Percentiles rank a stretch among this genome's conserved stretches.
Evolutionary conservation across 768 basidiomycete genomes (phyloP).

Genomic region (Exidia glandulosa): DNA sequence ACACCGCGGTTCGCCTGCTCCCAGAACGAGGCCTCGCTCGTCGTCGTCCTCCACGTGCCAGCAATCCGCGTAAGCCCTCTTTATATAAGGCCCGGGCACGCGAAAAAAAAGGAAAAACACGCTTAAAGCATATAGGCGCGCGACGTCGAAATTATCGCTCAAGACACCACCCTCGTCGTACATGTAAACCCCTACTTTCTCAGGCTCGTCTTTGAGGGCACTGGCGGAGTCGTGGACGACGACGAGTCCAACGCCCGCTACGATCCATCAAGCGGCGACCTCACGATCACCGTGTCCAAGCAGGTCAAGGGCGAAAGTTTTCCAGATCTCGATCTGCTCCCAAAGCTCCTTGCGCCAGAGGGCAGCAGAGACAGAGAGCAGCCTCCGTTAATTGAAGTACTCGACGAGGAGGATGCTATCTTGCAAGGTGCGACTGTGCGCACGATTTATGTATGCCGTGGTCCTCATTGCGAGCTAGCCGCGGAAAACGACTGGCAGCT

Average conservation of each 20-base stretch:
- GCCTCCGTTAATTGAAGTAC: constrained; percentile 48
- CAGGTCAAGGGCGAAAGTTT: constrained; percentile 55
- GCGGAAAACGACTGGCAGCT: constrained; percentile 71
- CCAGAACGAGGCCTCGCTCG: constrained; percentile 46
- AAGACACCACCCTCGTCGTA: constrained; percentile 47
- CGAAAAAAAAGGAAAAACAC: constrained; percentile 5
- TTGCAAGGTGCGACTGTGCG: constrained; percentile 36
- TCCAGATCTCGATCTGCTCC: constrained; percentile 65
- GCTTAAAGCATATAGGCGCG: constrained; percentile 45
- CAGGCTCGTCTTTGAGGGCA: constrained; percentile 59
- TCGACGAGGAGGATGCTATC: constrained; percentile 24
- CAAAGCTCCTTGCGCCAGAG: constrained; percentile 63
- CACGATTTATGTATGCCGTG: background rate
- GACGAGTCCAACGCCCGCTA: constrained; percentile 57
- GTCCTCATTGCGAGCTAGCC: too few relatives aligned
- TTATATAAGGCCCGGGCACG: background rate
- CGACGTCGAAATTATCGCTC: constrained; percentile 70
- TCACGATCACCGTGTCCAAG: constrained; percentile 66
- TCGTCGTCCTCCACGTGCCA: constrained; percentile 56
- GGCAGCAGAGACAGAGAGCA: constrained; percentile 25
- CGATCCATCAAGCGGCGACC: constrained; percentile 66
- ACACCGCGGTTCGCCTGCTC: constrained; percentile 65
- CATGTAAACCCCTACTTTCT: constrained; percentile 81
- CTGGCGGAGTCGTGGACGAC: constrained; percentile 49
- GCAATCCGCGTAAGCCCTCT: constrained; percentile 43